Percentiles rank a stretch among this genome's conserved stretches.
Conservation (phyloP, 2,329 filamentous ascomycete genomes). For the Pezicula neosporulosa region DNA sequence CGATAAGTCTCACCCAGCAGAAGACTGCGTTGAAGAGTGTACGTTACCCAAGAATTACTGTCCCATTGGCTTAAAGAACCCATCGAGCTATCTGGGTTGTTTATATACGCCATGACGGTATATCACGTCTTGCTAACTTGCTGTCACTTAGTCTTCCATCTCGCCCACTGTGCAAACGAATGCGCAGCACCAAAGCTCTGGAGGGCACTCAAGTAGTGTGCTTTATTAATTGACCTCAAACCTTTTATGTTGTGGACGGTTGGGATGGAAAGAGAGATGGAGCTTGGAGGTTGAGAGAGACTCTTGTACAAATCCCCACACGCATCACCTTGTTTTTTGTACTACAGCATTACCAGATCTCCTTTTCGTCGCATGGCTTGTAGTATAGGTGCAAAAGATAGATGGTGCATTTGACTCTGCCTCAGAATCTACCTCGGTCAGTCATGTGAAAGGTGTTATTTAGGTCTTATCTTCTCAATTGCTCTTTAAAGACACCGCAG, state of each 20-base stretch:
- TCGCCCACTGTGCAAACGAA: constrained; percentile 88
- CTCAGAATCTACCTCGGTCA: background rate
- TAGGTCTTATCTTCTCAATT: background rate
- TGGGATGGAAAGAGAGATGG: constrained; percentile 2
- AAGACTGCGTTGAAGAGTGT: constrained; percentile 99
- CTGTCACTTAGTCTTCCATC: constrained; percentile 82
- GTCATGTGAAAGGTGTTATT: background rate
- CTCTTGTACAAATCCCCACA: constrained; percentile 20
- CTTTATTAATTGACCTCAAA: constrained; percentile 5
- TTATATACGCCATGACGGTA: background rate
- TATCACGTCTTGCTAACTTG: background rate
- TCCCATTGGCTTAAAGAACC: background rate
- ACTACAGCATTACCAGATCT: constrained; percentile 19
- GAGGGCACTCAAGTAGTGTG: constrained; percentile 79
- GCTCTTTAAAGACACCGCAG: constrained; percentile 1
- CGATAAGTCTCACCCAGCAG: constrained; percentile 68
- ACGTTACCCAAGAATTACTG: constrained; percentile 38
- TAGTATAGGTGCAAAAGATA: constrained; percentile 27
- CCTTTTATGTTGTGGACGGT: constrained; percentile 14
- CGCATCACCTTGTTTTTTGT: constrained; percentile 21
- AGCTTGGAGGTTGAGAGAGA: background rate
- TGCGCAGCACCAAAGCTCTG: constrained; percentile 98
- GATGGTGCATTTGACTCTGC: constrained; percentile 2
- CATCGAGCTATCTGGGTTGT: background rate
- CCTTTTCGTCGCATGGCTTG: constrained; percentile 23